Evolutionary conservation across 768 basidiomycete genomes (phyloP), one percentile per base, ranked within the genome.

Genomic region (Amanita pallidorosea): DNA sequence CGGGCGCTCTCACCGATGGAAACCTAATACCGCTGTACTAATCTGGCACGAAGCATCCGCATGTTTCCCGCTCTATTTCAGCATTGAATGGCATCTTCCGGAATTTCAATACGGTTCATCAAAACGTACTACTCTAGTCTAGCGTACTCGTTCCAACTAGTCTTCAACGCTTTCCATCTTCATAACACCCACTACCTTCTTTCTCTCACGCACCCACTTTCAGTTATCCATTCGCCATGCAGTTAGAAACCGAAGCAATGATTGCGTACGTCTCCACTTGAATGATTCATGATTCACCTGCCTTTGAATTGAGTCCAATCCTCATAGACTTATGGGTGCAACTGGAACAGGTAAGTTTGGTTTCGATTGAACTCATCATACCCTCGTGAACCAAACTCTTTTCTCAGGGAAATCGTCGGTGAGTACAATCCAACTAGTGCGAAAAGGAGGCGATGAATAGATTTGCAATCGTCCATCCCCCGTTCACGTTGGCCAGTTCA

Each of bases 401-500:
- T 41, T 7, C 22, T 20, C 20, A 41, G 17, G 40, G 18, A 23
- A 43, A 43, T 23, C 23, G 5, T 23, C 23, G 3, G 38, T 40
- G 22, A 40, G 31, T 31, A 22, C 20, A 9, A 22, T 17, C 22
- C 8, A 40, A 40, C 22, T 2, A 31, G 9, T 31, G 3, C 12
- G 17, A 40, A 18, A 18, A 3, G 11, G 7, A 40, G 7, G 4
- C 3, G 38, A 40, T 11, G 12, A 31, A 22, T 3, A 17, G 5
- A 17, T 17, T 27, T 38, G 7, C 2, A 3, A 7, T 38, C 37
- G 15, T 38, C 22, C 2, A 4, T 23, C n/a, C n/a, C 22, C 22
- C 22, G 22, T 23, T 23, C 18, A n/a, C 17, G 7, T n/a, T n/a
- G 13, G 25, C 25, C 38, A 72, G 73, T 72, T 74, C 40, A 71